A percentile compares a stretch with the other conserved stretches of the same genome.
phyloP scores from a whole-genome alignment of 2,329 filamentous ascomycete species.

The Diaporthe aspalathi region DNA sequence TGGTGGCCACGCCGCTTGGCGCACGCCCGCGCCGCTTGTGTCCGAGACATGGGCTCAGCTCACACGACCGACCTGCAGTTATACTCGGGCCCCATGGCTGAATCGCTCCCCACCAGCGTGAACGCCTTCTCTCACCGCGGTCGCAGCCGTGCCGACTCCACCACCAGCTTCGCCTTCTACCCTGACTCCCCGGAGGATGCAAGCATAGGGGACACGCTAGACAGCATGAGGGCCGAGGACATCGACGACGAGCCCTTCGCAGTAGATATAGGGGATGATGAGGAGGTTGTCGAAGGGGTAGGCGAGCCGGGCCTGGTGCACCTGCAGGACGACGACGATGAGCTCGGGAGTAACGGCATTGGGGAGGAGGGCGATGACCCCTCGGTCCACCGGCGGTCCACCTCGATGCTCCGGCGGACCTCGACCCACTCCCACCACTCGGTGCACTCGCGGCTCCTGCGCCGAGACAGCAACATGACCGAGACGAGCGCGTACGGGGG shows the following conservation, averaged over 20 bases:
- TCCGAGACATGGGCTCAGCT: conserved; percentile 22
- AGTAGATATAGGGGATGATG: conserved; percentile 53
- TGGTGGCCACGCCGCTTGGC: conserved; percentile 37
- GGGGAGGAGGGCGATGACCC: conserved; percentile 53
- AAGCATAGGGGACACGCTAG: conserved; percentile 43
- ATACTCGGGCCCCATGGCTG: conserved; percentile 91
- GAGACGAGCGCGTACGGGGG: conserved; percentile 71
- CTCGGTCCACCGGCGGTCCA: conserved; percentile 68
- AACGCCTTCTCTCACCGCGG: conserved; percentile 92
- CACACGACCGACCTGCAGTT: conserved; percentile 59
- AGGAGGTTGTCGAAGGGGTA: conserved; percentile 41
- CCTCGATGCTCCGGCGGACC: conserved; percentile 68
- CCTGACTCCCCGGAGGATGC: conserved; percentile 69
- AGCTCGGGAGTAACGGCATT: conserved; percentile 58
- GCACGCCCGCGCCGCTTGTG: neutral
- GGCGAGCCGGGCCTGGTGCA: conserved; percentile 14
- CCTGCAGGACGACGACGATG: conserved; percentile 50
- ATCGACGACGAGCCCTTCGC: conserved; percentile 56
- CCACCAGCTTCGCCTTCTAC: conserved; percentile 89
- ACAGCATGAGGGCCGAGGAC: conserved; percentile 46
- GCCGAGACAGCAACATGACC: conserved; percentile 75
- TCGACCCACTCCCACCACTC: conserved; percentile 69
- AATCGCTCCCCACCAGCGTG: conserved; percentile 93
- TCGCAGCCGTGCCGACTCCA: conserved; percentile 79
- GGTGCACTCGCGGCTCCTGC: conserved; percentile 72